A percentile compares a stretch with the other conserved stretches of the same genome.
Conservation (phyloP, 352 stramenopile genomes). For the Detonula confervacea region DNA sequence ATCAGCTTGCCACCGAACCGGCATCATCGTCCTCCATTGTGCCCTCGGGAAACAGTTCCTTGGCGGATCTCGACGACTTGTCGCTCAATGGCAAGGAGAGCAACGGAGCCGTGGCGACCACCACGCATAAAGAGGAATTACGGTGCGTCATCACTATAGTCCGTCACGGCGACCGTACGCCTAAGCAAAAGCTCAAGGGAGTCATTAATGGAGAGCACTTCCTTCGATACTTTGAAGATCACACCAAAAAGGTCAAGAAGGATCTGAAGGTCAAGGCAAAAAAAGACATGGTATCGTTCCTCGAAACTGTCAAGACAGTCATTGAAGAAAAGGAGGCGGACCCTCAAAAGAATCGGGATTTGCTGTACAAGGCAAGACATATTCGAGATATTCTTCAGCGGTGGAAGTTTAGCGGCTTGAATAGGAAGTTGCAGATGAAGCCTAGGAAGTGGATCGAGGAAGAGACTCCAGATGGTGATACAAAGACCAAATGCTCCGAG, state of each 20-base stretch:
- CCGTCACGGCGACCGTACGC: conserved; percentile 97
- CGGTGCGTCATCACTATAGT: conserved; percentile 98
- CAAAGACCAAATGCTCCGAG: conserved; percentile 85
- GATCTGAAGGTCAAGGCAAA: conserved; percentile 90
- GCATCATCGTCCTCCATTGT: conserved; percentile 48
- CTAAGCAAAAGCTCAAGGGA: conserved; percentile 97
- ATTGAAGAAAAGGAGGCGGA: conserved; percentile 70
- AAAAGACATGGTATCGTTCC: conserved; percentile 83
- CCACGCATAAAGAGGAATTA: conserved; percentile 92
- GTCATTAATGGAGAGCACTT: conserved; percentile 89
- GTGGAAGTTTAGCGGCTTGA: conserved; percentile 87
- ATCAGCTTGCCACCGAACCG: conserved; percentile 70
- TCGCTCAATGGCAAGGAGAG: conserved; percentile 20
- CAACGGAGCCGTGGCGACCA: conserved; percentile 14
- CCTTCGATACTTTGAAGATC: conserved; percentile 84
- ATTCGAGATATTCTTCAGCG: conserved; percentile 96
- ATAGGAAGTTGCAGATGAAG: conserved; percentile 98
- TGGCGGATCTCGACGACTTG: conserved; percentile 47
- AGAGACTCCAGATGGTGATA: conserved; percentile 45
- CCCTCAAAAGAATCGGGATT: conserved; percentile 82
- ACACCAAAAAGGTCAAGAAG: conserved; percentile 79
- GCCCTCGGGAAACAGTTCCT: conserved; percentile 48
- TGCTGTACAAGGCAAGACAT: conserved; percentile 90
- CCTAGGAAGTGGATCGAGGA: conserved; percentile 85
- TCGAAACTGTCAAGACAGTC: conserved; percentile 81